These are phyloP conservation scores for Pichia scutulata DNA, from an alignment of 805 yeast species.

Conservation along the genomic window DNA sequence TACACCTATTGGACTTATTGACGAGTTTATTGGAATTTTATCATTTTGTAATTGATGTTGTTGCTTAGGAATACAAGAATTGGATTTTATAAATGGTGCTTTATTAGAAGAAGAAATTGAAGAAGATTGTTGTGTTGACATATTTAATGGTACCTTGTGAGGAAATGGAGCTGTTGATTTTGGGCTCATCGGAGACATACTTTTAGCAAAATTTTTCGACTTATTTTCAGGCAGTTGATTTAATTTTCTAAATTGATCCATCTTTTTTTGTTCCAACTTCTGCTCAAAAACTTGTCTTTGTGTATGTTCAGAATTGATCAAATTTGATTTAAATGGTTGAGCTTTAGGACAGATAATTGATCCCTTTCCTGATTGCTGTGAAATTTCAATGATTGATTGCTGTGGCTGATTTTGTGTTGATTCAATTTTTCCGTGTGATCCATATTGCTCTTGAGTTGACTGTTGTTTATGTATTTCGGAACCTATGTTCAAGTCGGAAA, in stretches of 20 bases:
- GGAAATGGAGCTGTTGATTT: not conserved
- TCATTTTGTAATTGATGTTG: not conserved
- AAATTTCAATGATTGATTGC: not conserved
- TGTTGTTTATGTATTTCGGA: not conserved
- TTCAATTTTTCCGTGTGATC: not conserved
- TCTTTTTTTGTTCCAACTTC: constrained; percentile 4
- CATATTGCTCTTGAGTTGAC: not conserved
- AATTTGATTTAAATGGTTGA: not conserved
- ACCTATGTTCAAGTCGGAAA: not conserved
- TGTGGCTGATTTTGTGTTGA: not conserved
- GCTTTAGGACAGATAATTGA: not conserved
- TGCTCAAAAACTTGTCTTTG: constrained; percentile 4
- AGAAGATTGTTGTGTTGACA: not conserved
- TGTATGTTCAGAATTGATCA: not conserved
- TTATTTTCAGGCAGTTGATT: not conserved
- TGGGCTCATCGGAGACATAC: constrained; percentile 12
- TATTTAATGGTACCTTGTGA: not conserved
- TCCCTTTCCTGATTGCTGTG: not conserved
- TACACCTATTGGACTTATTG: not conserved
- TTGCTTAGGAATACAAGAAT: not conserved
- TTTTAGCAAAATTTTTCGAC: constrained; percentile 1
- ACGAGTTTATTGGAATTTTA: not conserved
- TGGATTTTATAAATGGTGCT: not conserved
- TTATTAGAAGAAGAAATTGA: not conserved
- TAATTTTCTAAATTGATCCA: constrained; percentile 5